Base-by-base conservation (phyloP, 768 basidiomycete genomes). In the Pholiota microspora region DNA sequence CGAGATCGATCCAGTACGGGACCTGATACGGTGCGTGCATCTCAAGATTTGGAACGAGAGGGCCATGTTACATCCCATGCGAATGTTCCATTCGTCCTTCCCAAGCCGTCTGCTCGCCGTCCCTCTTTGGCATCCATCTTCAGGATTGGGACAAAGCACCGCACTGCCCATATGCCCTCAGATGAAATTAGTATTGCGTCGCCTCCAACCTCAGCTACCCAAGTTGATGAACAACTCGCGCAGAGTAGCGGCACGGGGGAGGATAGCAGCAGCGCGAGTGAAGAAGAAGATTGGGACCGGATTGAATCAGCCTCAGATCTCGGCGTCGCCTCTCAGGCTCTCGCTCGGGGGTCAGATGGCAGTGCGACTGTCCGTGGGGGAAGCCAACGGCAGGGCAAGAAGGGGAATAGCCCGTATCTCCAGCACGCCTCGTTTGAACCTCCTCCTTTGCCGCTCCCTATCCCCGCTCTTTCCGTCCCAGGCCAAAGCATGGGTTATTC, bases 111-210 rank as follows among this genome's bases (percentile, higher is more conserved):
- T 0, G 87, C 89, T n/a, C 81, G 91, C 0, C 83, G 90, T 12
- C 91, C 91, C 0, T 91, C 89, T 0, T 76, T 93, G 4, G 91
- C 91, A 0, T 87, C 88, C 0, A 88, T 93, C 48, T 93, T 93
- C 69, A 77, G 88, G 16, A 68, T 93, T 7, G 87, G 87, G 59
- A 69, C 61, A 57, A 84, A 77, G 67, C 62, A 71, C 15, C 36
- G 55, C 29, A 38, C 53, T 4, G 7, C 28, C 10, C 56, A 38
- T 12, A 25, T 21, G 4, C n/a, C 51, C 45, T 38, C 32, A 12
- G 54, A 57, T 28, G 57, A 47, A 21, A 28, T 18, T 7, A 12
- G 16, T 29, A 36, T 36, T 6, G 18, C 2, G 7, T 5, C 13
- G 4, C n/a, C 35, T 16, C 18, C 35, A 18, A 35, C 31, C 5